phyloP scores from a whole-genome alignment of 2,329 filamentous ascomycete genomes.

The Nakataea oryzae region DNA sequence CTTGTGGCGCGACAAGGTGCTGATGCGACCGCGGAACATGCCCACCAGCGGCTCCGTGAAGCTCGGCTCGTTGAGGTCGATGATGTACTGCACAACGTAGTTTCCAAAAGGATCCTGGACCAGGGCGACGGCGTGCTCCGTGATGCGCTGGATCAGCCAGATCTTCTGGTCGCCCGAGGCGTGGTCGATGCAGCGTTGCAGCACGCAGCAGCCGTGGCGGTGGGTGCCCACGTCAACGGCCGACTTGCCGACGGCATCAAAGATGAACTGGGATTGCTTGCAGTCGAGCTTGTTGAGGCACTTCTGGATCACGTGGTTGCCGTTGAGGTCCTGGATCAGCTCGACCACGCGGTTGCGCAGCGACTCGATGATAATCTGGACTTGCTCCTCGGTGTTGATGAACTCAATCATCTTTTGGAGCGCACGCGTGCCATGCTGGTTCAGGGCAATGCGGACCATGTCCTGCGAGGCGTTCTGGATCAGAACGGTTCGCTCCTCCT shows the following conservation, averaged over 20 bases:
- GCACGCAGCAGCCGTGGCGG: constrained; percentile 92
- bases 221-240: constrained; percentile 92
- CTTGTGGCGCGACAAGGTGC: constrained; percentile 78
- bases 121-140: constrained; percentile 73
- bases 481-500: constrained; percentile 86
- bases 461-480: constrained; percentile 82
- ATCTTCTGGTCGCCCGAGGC: constrained; percentile 83
- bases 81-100: constrained; percentile 97
- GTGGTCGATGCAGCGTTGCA: constrained; percentile 97
- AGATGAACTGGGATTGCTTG: constrained; percentile 88
- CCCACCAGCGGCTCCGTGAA: constrained; percentile 85
- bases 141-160: constrained; percentile 79
- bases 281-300: constrained; percentile 89
- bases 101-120: constrained; percentile 98
- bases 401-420: constrained; percentile 99
- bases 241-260: constrained; percentile 79
- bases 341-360: constrained; percentile 79
- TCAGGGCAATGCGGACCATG: constrained; percentile 87
- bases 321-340: constrained; percentile 92
- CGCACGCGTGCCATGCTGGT: constrained; percentile 93
- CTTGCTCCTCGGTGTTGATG: constrained; percentile 76
- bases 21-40: constrained; percentile 67
- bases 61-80: constrained; percentile 77
- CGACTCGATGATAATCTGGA: constrained; percentile 77
- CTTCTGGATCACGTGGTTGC: constrained; percentile 98